Base-by-base conservation (phyloP, 1,284 basidiomycete genomes). In the Fomes fomentarius region DNA sequence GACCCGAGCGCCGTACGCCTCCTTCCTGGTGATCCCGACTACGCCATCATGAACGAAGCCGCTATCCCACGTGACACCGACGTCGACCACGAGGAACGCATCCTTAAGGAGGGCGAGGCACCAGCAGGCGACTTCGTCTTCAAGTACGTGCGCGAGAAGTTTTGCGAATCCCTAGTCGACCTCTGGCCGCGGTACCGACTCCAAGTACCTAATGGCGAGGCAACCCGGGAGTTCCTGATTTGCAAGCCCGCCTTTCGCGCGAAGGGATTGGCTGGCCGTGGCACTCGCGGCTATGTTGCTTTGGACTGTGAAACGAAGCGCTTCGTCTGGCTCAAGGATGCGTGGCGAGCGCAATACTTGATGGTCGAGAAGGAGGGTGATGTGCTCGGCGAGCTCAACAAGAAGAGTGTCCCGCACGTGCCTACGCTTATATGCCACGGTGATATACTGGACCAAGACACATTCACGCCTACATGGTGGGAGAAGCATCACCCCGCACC, bases 301-400 rank as follows among this genome's bases (percentile, higher is more conserved):
- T 31, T 56, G 2, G 56, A 58, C 12, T 25, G n/a, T 17, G 19
- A 45, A 9, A 41, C 40, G 19, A 33, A 21, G 9, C 10, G 25
- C 5, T 51, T 61, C 33, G 54, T 56, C 3, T 58, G 42, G 44
- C 34, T 61, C n/a, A 61, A 61, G 38, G 57, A 61, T 40, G 34
- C 44, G 1, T 61, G 60, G 60, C 50, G 59, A 1, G 47, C 40
- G 2, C n/a, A 50, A 28, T 53, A 53, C 45, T 30, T 37, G 4
- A 22, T 31, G 17, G 42, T 58, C n/a, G 37, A 44, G 22, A 44
- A 44, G 26, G 60, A 61, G 17, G 60, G 56, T 12, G 37, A 50
- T 17, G 22, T 47, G 0, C 48, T 58, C 9, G 21, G 5, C 2
- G 4, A 31, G n/a, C 37, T 61, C 12, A 56, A 61, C 28, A 9